These are phyloP conservation scores for Alternaria sp. DNA, from an alignment of 2,329 filamentous ascomycete genomes.

Conservation along the genomic window DNA sequence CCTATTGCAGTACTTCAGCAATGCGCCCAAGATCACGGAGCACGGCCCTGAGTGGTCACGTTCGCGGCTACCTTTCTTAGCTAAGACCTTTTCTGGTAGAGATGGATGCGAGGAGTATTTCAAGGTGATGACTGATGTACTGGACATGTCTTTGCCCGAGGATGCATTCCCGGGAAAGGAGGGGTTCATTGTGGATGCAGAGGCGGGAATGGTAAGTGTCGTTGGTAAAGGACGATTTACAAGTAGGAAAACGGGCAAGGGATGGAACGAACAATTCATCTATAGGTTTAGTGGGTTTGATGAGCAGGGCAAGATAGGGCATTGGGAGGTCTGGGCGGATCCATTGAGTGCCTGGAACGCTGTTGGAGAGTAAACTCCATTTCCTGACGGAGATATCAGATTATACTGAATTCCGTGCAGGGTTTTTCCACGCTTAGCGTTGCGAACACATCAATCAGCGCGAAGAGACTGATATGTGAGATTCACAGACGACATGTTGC, in stretches of 20 bases:
- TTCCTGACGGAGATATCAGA: not conserved
- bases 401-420: not conserved
- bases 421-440: not conserved
- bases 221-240: constrained; percentile 46
- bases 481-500: not conserved
- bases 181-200: constrained; percentile 49
- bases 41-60: constrained; percentile 53
- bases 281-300: constrained; percentile 54
- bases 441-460: not conserved
- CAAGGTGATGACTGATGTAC: constrained; percentile 39
- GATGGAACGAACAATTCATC: constrained; percentile 53
- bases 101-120: constrained; percentile 53
- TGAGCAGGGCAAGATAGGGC: constrained; percentile 49
- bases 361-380: constrained; percentile 33
- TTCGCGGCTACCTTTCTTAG: constrained; percentile 51
- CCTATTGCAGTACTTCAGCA: constrained; percentile 38
- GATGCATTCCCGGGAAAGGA: constrained; percentile 46
- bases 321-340: constrained; percentile 58
- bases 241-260: constrained; percentile 51
- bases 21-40: constrained; percentile 50
- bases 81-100: constrained; percentile 46
- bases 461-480: not conserved
- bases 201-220: constrained; percentile 48
- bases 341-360: constrained; percentile 54
- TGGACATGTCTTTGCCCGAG: constrained; percentile 43